Evolutionary conservation across 371 early-diverging fungal species (phyloP), one percentile per base, ranked within the genome.

Genomic region (Apophysomyces ossiformis): DNA sequence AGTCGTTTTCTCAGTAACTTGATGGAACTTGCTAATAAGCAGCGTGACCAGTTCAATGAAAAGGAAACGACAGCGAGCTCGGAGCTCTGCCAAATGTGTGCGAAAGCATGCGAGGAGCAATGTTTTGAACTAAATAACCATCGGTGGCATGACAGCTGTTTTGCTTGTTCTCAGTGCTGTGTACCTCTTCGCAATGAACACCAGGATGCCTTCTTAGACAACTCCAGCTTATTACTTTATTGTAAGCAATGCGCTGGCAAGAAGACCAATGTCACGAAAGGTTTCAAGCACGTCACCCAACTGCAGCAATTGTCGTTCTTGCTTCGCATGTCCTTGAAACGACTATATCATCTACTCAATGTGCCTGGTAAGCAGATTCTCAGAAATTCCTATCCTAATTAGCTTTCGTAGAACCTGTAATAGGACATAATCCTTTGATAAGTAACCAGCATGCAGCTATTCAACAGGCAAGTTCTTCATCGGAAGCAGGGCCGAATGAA

Each of bases 271-370:
- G 66, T 69, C 5, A 44, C 61, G 13, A 73, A 76, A 9, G 92
- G 93, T 9, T 91, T 95, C 57, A 83, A 86, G 63, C 77, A 82
- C 63, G 87, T 96, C 0, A 89, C 96, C 13, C 93, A 94, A 69
- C 82, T 97, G 32, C 90, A 95, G 66, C 96, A 97, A 74, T 97
- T 94, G 68, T 89, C 91, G 12, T 95, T 95, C 71, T 74, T 96
- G 56, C 80, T 97, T 64, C 80, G 91, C 0, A 89, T 93, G 37
- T 93, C 95, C 11, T 84, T 96, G 59, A 87, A 89, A 62, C 79
- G 95, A n/a, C 82, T 96, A n/a, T 93, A 92, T 65, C 81, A 81
- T 15, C 70, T 93, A 50, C 79, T 96, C 2, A 84, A 86, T 67
- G 80, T 88, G 13, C 83, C 84, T 71, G 84, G 89, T 89, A 73